Percentiles rank a stretch among this genome's conserved stretches.
Evolutionary conservation across 139 green algal genomes (phyloP).

Genomic region (Picochlorum sp.): DNA sequence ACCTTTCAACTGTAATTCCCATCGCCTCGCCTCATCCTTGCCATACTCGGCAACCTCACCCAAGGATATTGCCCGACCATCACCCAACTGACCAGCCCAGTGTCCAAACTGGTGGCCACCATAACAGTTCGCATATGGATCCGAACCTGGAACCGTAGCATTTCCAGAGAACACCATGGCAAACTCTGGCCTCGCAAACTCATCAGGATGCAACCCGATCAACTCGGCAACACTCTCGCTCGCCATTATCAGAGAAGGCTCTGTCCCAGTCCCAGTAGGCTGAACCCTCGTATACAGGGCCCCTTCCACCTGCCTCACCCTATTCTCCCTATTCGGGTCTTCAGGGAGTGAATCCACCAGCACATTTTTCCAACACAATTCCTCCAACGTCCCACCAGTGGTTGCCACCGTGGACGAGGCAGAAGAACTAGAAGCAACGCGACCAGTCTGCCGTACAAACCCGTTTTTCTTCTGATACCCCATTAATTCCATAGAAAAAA

Average conservation of each 20-base stretch:
- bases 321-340: conserved; percentile 29
- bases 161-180: conserved; percentile 46
- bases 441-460: background rate
- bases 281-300: conserved; percentile 50
- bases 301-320: conserved; percentile 11
- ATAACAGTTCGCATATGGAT: conserved; percentile 68
- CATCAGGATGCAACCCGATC: conserved; percentile 52
- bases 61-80: conserved; percentile 78
- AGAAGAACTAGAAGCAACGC: background rate
- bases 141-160: background rate
- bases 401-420: background rate
- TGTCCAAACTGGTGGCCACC: conserved; percentile 73
- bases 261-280: conserved; percentile 49
- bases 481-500: background rate
- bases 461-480: background rate
- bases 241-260: conserved; percentile 34
- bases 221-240: conserved; percentile 30
- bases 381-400: conserved; percentile 27
- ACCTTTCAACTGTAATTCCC: conserved; percentile 95
- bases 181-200: conserved; percentile 59
- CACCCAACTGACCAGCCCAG: conserved; percentile 68
- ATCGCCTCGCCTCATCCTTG: conserved; percentile 33
- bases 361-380: conserved; percentile 54
- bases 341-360: conserved; percentile 65
- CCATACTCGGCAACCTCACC: conserved; percentile 48